Evolutionary conservation across 495 filamentous ascomycete genomes (phyloP).

Genomic region (Stereocaulon alpinum): DNA sequence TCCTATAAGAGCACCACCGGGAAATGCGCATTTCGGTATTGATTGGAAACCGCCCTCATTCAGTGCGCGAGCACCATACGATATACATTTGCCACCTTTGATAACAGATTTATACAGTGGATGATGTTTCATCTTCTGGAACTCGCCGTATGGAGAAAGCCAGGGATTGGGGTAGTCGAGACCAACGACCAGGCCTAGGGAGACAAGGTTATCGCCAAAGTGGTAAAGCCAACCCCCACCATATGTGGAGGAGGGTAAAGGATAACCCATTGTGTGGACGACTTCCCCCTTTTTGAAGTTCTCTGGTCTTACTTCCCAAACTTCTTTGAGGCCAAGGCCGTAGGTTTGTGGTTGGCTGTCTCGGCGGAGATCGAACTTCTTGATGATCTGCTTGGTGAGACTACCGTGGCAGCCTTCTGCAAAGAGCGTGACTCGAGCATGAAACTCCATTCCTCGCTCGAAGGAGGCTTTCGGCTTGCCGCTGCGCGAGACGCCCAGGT

Average conservation of each 20-base stretch:
- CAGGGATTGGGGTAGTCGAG: slow-evolving; percentile 96
- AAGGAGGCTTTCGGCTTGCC: slow-evolving; percentile 86
- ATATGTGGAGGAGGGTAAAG: slow-evolving; percentile 79
- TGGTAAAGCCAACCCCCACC: slow-evolving; percentile 98
- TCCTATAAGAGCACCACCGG: slow-evolving; percentile 89
- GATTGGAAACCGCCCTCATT: slow-evolving; percentile 97
- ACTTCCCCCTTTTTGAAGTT: slow-evolving; percentile 85
- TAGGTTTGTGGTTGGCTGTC: slow-evolving; percentile 93
- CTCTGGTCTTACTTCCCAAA: slow-evolving; percentile 92
- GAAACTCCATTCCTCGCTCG: slow-evolving; percentile 97
- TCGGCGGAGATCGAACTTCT: slow-evolving; percentile 84
- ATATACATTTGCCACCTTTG: slow-evolving; percentile 93
- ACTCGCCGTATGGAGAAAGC: slow-evolving; percentile 90
- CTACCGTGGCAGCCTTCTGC: slow-evolving; percentile 95
- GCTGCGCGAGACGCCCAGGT: slow-evolving; percentile 69
- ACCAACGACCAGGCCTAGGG: slow-evolving; percentile 84
- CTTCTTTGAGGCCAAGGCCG: slow-evolving; percentile 86
- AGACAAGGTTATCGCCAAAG: slow-evolving; percentile 95
- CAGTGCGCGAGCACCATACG: slow-evolving; percentile 86
- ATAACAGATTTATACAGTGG: slow-evolving; percentile 72
- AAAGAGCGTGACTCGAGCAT: slow-evolving; percentile 86
- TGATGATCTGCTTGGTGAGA: slow-evolving; percentile 88
- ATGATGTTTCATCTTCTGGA: slow-evolving; percentile 98
- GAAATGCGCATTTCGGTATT: slow-evolving; percentile 92
- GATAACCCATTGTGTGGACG: slow-evolving; percentile 88